Evolutionary conservation across 306 rosid genomes (phyloP), one percentile per base, ranked within the genome.

Genomic region (Citrullus mucosospermus): DNA sequence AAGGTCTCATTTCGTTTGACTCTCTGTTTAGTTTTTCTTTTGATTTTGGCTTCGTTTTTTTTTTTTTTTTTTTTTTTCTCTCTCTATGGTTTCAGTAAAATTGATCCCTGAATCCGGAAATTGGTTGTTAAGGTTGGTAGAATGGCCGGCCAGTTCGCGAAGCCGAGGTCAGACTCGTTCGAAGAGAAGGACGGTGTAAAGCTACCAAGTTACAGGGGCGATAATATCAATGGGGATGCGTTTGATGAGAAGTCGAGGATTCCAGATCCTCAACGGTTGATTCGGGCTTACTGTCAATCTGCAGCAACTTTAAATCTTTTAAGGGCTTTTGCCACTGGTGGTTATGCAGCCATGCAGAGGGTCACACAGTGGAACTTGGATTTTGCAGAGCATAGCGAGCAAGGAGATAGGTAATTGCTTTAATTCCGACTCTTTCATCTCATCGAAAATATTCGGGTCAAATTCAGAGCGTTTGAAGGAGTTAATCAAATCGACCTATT

Each of bases 111-210:
- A 76, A 79, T 76, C 20, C 71, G 77, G 75, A 25, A n/a, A 25
- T 56, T 81, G 20, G 36, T 44, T 82, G 46, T 51, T 46, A 78
- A 95, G 99, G 97, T 95, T 58, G 99, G 99, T 12, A 86, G 99
- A 86, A 92, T 95, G 99, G 99, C 99, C 41, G 98, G 98, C 63
- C 98, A 95, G 76, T 95, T 95, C 81, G 98, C 98, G 8, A 95
- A 92, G 82, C 99, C 99, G 20, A 91, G 99, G 83, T 95, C 99
- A 51, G 99, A 95, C 0, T 2, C 83, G 6, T 95, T 92, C n/a
- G 99, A 95, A 85, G 99, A 89, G 93, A 88, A 88, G 78, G 18
- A 95, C 44, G 99, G 99, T 16, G 91, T 92, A 74, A 95, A 91
- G 90, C 88, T 95, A 59, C 99, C 99, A 7, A 95, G 99, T 84